Base-by-base conservation (phyloP, 495 filamentous ascomycete genomes). In the Penicillium flavigenum region DNA sequence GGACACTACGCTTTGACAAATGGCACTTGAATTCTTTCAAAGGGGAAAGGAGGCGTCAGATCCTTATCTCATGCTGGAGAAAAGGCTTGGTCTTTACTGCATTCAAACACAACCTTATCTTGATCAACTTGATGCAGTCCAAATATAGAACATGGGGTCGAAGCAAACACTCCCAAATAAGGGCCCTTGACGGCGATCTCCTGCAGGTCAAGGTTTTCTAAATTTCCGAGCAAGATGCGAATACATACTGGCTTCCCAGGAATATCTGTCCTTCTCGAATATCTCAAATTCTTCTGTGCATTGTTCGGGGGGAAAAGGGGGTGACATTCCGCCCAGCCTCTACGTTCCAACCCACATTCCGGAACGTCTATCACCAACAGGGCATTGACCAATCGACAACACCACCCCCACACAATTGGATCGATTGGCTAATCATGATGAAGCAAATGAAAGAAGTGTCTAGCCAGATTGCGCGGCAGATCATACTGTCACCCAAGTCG, bases 291-390 rank as follows among this genome's bases (percentile, higher is more conserved):
- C 20, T 59, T 71, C 52, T 24, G 53, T 65, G 59, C 74, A 77
- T 76, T 66, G 62, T 64, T 69, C 47, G 50, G 54, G 72, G 70
- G 63, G 57, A 59, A 36, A 59, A 36, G 59, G 72, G 70, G 65
- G 57, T 62, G 36, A 61, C 72, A 76, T 77, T 73, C 74, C 65
- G 56, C 59, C 63, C 61, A 70, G 59, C 66, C 66, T 53, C 60
- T 54, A 49, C 64, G 71, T 68, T 62, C 64, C 61, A 50, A 22
- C 38, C 38, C 59, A 63, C 66, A 71, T 68, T 70, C 72, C 67
- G 63, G 36, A 59, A 31, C 17, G 11, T 34, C 31, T 59, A 53
- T 47, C 52, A 29, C 36, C 22, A 39, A 20, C 43, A 36, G 31
- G n/a, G 27, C 24, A 61, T 60, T 67, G 59, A 62, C 46, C 24